Conservation (phyloP, 768 basidiomycete genomes). For the Lentinula detonsa region DNA sequence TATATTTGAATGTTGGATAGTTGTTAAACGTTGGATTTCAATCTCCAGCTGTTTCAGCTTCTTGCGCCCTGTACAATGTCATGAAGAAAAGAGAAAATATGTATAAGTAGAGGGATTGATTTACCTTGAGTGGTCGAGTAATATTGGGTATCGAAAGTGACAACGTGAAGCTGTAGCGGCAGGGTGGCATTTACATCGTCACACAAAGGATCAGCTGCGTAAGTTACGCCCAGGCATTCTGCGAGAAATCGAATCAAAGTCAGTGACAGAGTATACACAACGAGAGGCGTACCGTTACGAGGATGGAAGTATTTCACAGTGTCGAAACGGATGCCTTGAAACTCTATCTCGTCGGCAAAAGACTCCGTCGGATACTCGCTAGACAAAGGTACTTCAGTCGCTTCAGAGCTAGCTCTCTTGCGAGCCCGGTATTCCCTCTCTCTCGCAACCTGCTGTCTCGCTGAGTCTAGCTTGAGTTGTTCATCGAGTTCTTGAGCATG, state of each 20-base stretch:
- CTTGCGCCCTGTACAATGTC: slow-evolving; percentile 41
- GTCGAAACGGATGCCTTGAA: slow-evolving; percentile 54
- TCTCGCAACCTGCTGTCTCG: slow-evolving; percentile 49
- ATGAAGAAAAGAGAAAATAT: not conserved
- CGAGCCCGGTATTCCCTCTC: slow-evolving; percentile 46
- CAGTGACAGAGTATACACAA: not conserved
- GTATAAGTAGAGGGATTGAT: not conserved
- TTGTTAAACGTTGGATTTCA: slow-evolving; percentile 56
- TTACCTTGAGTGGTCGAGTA: slow-evolving; percentile 62
- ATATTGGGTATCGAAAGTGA: slow-evolving; percentile 63
- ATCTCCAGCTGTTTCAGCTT: slow-evolving; percentile 62
- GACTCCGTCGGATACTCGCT: slow-evolving; percentile 53
- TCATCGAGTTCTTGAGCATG: slow-evolving; percentile 57
- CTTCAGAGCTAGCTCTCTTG: slow-evolving; percentile 62
- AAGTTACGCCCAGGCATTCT: slow-evolving; percentile 64
- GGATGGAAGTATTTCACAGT: slow-evolving; percentile 71
- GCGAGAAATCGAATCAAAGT: not conserved
- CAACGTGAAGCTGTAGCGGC: slow-evolving; percentile 62
- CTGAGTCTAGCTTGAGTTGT: slow-evolving; percentile 60
- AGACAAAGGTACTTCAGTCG: slow-evolving; percentile 54
- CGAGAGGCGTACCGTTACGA: slow-evolving; percentile 41
- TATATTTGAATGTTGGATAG: slow-evolving; percentile 62
- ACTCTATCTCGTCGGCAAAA: slow-evolving; percentile 51
- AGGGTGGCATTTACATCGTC: slow-evolving; percentile 52
- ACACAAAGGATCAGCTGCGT: slow-evolving; percentile 70